Conservation (phyloP, 192 early-diverging fungal genomes). For the Nowakowskiella sp. region DNA sequence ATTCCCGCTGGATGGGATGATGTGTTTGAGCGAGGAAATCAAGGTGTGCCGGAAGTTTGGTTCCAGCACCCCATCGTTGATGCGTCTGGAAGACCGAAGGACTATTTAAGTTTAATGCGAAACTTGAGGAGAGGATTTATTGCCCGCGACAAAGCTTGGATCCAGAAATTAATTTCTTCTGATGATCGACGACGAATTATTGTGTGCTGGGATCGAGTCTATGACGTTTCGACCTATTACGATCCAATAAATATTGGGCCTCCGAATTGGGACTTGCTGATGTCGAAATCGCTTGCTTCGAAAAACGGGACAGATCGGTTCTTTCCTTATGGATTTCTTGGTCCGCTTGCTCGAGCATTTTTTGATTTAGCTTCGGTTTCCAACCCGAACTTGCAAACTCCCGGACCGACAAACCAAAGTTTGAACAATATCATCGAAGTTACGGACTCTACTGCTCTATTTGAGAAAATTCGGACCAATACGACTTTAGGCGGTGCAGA, state of each 20-base stretch:
- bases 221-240: slow-evolving; percentile 8
- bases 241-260: slow-evolving; percentile 1
- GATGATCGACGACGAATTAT: neutral
- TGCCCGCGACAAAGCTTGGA: neutral
- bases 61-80: neutral
- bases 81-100: neutral
- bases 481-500: too few relatives aligned
- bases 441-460: neutral
- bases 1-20: neutral
- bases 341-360: slow-evolving; percentile 4
- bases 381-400: slow-evolving; percentile 8
- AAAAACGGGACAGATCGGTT: neutral
- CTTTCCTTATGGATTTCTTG: slow-evolving; percentile 10
- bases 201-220: slow-evolving; percentile 10
- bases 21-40: slow-evolving; percentile 2
- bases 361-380: slow-evolving; percentile 4
- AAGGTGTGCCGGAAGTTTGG: neutral
- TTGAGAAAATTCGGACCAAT: slow-evolving; percentile 10
- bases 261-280: too few relatives aligned
- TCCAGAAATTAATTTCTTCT: neutral
- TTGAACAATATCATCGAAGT: too few relatives aligned
- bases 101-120: neutral
- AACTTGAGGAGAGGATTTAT: neutral
- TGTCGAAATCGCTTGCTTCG: too few relatives aligned
- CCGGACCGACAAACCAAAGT: too few relatives aligned